phyloP scores from a whole-genome alignment of 768 basidiomycete genomes.

The Mycena alexandri region DNA sequence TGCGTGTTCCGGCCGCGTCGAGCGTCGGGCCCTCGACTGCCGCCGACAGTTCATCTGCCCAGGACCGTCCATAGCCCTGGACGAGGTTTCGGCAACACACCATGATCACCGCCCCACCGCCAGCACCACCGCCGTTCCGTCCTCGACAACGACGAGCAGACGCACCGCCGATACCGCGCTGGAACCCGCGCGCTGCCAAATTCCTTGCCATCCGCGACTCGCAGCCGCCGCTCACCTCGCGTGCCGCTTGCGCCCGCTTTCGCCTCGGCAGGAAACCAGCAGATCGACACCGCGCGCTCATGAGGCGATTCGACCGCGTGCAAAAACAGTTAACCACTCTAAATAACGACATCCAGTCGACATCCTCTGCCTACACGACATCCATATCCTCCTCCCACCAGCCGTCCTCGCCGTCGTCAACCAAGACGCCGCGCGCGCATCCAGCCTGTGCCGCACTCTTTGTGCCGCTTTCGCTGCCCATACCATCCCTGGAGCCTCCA shows the following conservation, averaged over 20 bases:
- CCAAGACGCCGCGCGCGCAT: neutral
- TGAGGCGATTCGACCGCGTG: neutral
- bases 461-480: neutral
- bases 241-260: slow-evolving; percentile 17
- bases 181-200: slow-evolving; percentile 6
- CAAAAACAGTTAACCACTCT: neutral
- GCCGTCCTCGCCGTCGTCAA: neutral
- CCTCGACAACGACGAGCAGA: slow-evolving; percentile 14
- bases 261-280: slow-evolving; percentile 14
- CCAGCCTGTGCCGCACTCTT: slow-evolving; percentile 2
- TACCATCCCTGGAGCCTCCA: no score
- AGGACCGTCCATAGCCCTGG: slow-evolving; percentile 25
- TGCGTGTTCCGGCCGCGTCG: no score
- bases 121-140: neutral
- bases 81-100: slow-evolving; percentile 24
- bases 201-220: slow-evolving; percentile 17
- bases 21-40: neutral
- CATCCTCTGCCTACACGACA: neutral
- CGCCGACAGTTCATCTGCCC: slow-evolving; percentile 18
- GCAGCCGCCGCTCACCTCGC: slow-evolving; percentile 11
- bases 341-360: no score
- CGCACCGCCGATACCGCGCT: slow-evolving; percentile 5
- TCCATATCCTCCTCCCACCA: neutral
- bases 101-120: neutral
- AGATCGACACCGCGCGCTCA: neutral